Percentiles rank a stretch among this genome's conserved stretches.
Conservation (phyloP, 805 yeast genomes). For the Zygosaccharomyces rouxii region DNA sequence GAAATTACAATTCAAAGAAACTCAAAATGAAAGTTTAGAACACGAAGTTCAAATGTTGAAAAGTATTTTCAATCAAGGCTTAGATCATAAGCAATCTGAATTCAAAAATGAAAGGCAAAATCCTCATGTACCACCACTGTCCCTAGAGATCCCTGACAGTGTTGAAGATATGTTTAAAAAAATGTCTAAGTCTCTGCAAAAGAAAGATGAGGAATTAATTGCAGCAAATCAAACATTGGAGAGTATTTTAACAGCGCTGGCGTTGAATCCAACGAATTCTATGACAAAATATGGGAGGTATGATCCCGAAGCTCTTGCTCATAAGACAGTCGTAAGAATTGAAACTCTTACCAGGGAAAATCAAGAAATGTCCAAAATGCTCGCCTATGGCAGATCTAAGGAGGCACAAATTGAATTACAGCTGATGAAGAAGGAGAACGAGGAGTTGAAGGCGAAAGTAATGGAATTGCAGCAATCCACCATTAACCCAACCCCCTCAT, state of each 20-base stretch:
- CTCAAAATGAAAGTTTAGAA: slow-evolving; percentile 44
- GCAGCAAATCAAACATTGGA: slow-evolving; percentile 64
- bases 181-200: slow-evolving; percentile 45
- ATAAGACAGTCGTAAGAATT: slow-evolving; percentile 61
- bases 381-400: slow-evolving; percentile 71
- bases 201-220: slow-evolving; percentile 47
- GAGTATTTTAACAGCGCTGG: slow-evolving; percentile 52
- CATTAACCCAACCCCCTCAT: not conserved
- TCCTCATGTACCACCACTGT: slow-evolving; percentile 7
- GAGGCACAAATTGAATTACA: slow-evolving; percentile 67
- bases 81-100: slow-evolving; percentile 37
- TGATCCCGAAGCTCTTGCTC: slow-evolving; percentile 72
- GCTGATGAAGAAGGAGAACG: slow-evolving; percentile 48
- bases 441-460: slow-evolving; percentile 38
- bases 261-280: slow-evolving; percentile 46
- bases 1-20: slow-evolving; percentile 53
- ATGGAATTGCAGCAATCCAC: slow-evolving; percentile 1
- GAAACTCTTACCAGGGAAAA: slow-evolving; percentile 63
- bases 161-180: slow-evolving; percentile 46
- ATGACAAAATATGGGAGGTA: slow-evolving; percentile 54
- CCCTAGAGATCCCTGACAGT: slow-evolving; percentile 40
- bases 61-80: slow-evolving; percentile 34
- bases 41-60: slow-evolving; percentile 41
- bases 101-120: slow-evolving; percentile 21
- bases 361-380: slow-evolving; percentile 61